A percentile compares a stretch with the other conserved stretches of the same genome.
Evolutionary conservation across 2,329 filamentous ascomycete species (phyloP).

Genomic region (Neurospora sp.): DNA sequence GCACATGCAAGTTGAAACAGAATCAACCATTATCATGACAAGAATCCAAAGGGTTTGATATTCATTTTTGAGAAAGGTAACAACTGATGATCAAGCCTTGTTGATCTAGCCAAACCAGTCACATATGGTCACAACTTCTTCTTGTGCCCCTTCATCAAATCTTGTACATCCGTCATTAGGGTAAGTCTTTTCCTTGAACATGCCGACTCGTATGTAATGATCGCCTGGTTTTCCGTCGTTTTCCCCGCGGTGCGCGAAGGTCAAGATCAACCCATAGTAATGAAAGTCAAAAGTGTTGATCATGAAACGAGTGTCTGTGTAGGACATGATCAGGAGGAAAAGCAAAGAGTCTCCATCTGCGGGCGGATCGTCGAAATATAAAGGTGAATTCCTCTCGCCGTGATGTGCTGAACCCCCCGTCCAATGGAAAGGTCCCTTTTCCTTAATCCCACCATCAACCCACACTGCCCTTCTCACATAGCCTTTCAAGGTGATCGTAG

Average conservation of each 20-base stretch:
- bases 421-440: background rate
- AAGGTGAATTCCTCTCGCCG: background rate
- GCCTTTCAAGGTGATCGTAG: background rate
- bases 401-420: background rate
- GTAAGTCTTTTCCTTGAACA: background rate
- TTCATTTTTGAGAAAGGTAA: background rate
- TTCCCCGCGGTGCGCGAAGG: background rate
- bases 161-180: background rate
- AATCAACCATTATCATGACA: too few relatives aligned
- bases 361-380: background rate
- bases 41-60: background rate
- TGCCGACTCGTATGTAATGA: background rate
- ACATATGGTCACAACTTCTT: background rate
- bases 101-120: background rate
- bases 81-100: background rate
- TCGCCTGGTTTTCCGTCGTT: background rate
- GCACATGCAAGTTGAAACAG: background rate
- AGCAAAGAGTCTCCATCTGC: background rate
- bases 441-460: background rate
- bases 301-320: too few relatives aligned
- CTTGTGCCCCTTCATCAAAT: background rate
- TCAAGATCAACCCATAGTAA: background rate
- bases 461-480: background rate
- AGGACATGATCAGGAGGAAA: background rate
- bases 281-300: too few relatives aligned